Evolutionary conservation across 345 rosid species (phyloP).

Genomic region (Populus deltoides): DNA sequence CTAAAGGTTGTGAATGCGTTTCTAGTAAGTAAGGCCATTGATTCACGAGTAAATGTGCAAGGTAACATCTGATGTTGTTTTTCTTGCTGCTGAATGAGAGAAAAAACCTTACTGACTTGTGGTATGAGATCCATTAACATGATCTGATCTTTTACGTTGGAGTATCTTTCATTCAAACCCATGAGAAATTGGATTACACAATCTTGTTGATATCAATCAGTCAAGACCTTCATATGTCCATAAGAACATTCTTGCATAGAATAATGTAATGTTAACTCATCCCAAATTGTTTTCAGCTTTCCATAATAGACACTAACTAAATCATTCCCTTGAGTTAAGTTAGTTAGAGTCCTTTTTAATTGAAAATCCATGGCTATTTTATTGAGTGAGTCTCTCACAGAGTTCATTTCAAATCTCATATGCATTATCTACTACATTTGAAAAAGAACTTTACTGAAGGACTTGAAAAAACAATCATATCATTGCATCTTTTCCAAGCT

Average conservation of each 20-base stretch:
- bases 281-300: neutral
- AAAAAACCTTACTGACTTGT: too few species aligned
- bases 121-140: neutral
- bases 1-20: fast-evolving
- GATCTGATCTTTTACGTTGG: fast-evolving
- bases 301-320: neutral
- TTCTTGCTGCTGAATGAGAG: neutral
- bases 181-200: too few species aligned
- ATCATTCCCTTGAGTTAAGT: neutral
- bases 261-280: neutral
- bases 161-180: neutral
- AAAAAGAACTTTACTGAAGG: fast-evolving
- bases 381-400: neutral
- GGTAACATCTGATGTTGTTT: too few species aligned
- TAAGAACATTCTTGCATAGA: neutral
- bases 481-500: too few species aligned
- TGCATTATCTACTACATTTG: neutral
- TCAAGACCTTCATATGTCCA: neutral
- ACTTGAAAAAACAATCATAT: neutral
- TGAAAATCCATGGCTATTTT: neutral
- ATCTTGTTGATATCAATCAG: neutral
- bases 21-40: neutral
- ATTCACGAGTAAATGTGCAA: fast-evolving
- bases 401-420: neutral
- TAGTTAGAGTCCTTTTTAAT: fast-evolving